A percentile compares a stretch with the other conserved stretches of the same genome.
Evolutionary conservation across 2,329 filamentous ascomycete species (phyloP).

Genomic region (Aspergillus sp.): DNA sequence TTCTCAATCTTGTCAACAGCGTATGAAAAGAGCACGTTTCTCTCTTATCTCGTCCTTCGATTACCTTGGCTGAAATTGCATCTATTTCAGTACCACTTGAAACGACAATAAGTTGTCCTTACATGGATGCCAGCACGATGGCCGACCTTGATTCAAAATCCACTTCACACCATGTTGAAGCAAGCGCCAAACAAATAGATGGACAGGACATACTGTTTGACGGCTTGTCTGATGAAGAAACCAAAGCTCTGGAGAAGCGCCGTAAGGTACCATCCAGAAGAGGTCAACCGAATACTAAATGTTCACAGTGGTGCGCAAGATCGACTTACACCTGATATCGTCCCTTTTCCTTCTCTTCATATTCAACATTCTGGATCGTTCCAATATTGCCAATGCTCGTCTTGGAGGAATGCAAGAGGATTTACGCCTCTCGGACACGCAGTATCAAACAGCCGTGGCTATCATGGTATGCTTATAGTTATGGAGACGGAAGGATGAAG

Average conservation of each 20-base stretch:
- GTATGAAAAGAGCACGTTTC: too few relatives aligned
- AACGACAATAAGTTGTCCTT: too few relatives aligned
- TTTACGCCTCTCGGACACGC: conserved; percentile 53
- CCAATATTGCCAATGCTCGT: conserved; percentile 67
- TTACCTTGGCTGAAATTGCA: too few relatives aligned
- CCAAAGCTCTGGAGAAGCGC: background rate
- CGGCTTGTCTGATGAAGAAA: conserved; percentile 3
- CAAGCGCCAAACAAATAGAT: background rate
- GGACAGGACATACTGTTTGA: background rate
- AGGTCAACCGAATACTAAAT: background rate
- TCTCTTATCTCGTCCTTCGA: too few relatives aligned
- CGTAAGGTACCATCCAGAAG: background rate
- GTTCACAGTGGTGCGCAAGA: conserved; percentile 16
- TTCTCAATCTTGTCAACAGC: too few relatives aligned
- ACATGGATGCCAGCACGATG: background rate
- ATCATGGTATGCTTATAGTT: conserved; percentile 54
- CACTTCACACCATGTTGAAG: conserved; percentile 9
- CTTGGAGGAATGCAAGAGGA: conserved; percentile 65
- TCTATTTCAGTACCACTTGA: too few relatives aligned
- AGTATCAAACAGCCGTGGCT: conserved; percentile 64
- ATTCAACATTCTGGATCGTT: conserved; percentile 55
- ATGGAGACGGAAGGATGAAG: background rate
- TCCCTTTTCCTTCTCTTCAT: conserved; percentile 19
- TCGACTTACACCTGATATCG: conserved; percentile 16
- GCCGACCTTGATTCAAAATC: conserved; percentile 6